A percentile compares a stretch with the other conserved stretches of the same genome.
Conservation (phyloP, 306 rosid species). For the Cicer chorassanicum region DNA sequence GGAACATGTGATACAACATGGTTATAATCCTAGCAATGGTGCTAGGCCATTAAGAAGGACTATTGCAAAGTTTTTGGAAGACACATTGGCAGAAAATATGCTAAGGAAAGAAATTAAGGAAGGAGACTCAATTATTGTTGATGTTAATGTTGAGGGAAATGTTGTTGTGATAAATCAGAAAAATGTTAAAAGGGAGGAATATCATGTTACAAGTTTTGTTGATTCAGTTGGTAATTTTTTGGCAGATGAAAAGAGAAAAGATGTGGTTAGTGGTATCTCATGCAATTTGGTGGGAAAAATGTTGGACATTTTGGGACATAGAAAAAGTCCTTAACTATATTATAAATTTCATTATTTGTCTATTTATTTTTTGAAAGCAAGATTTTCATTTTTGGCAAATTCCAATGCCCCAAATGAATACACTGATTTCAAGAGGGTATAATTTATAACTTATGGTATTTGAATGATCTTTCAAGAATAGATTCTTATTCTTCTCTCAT, state of each 20-base stretch:
- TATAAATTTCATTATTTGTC: background rate
- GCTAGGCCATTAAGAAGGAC: slow-evolving; percentile 62
- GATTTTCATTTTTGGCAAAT: background rate
- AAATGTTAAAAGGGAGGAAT: slow-evolving; percentile 1
- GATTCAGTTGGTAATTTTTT: background rate
- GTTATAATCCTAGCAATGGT: slow-evolving; percentile 21
- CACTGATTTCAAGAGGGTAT: background rate
- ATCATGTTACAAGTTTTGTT: background rate
- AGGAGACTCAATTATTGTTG: slow-evolving; percentile 72
- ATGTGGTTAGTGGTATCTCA: background rate
- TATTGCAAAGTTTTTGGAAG: slow-evolving; percentile 80
- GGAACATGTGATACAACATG: background rate
- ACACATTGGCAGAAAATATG: slow-evolving; percentile 80
- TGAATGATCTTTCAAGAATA: background rate
- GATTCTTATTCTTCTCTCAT: no score
- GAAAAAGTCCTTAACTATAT: slow-evolving; percentile 26
- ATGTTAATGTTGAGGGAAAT: slow-evolving; percentile 63
- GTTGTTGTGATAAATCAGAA: slow-evolving; percentile 61
- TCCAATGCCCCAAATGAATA: no score
- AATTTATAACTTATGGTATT: background rate
- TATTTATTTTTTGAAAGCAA: background rate
- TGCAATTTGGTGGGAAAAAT: slow-evolving; percentile 42
- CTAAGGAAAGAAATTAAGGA: slow-evolving; percentile 72
- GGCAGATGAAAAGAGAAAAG: background rate
- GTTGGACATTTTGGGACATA: slow-evolving; percentile 27